Percentiles rank a stretch among this genome's conserved stretches.
Conservation (phyloP, 2,329 filamentous ascomycete genomes). For the Cladosporium cucumerinum region DNA sequence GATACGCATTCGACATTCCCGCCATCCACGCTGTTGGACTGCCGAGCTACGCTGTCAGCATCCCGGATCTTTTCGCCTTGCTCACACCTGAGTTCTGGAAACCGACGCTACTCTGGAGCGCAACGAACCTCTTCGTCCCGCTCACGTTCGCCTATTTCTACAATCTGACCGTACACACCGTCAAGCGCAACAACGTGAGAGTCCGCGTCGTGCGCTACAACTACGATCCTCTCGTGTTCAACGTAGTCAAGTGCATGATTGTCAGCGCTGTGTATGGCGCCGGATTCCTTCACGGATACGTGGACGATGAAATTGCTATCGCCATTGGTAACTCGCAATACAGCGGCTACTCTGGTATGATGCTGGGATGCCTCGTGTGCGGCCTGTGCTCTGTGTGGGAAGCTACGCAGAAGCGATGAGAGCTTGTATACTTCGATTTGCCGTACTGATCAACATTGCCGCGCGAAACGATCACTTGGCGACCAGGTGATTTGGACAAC, state of each 20-base stretch:
- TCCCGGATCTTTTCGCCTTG: slow-evolving; percentile 79
- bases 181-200: slow-evolving; percentile 41
- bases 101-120: slow-evolving; percentile 67
- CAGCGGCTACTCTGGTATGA: slow-evolving; percentile 66
- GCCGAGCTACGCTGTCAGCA: slow-evolving; percentile 50
- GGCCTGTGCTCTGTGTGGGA: slow-evolving; percentile 71
- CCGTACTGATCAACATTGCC: background rate
- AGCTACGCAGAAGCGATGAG: slow-evolving; percentile 58
- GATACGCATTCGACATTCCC: slow-evolving; percentile 70
- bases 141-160: slow-evolving; percentile 78
- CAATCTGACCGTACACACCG: slow-evolving; percentile 68
- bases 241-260: slow-evolving; percentile 78
- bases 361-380: slow-evolving; percentile 67
- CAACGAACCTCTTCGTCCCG: slow-evolving; percentile 68
- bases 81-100: slow-evolving; percentile 76
- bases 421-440: background rate
- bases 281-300: slow-evolving; percentile 60
- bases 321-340: slow-evolving; percentile 66
- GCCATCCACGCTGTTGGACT: slow-evolving; percentile 55
- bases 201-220: slow-evolving; percentile 51
- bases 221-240: slow-evolving; percentile 86
- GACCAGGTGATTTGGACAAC: no score
- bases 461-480: background rate
- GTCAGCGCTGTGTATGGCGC: slow-evolving; percentile 77
- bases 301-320: slow-evolving; percentile 58